Conservation (phyloP, 192 early-diverging fungal species). For the Coemansia sp. region DNA sequence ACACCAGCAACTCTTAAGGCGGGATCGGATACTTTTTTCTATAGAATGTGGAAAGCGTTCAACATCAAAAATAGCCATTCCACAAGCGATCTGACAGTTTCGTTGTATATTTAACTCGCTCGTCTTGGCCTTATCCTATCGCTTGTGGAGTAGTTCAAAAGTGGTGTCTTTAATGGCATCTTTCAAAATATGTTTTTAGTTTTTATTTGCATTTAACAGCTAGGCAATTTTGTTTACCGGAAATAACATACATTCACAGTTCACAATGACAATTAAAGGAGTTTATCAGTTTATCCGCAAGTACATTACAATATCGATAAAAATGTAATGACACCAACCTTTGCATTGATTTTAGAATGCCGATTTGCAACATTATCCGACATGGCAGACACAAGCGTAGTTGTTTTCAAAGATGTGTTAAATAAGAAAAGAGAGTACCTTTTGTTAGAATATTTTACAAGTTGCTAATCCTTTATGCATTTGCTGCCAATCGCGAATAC, state of each 20-base stretch:
- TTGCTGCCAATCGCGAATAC: background rate
- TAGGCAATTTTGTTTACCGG: background rate
- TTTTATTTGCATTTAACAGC: background rate
- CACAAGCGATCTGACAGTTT: background rate
- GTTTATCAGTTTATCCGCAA: background rate
- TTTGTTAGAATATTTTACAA: too few species aligned
- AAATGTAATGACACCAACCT: background rate
- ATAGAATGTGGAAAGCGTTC: background rate
- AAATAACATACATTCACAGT: background rate
- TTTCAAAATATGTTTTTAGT: background rate
- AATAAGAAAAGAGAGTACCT: too few species aligned
- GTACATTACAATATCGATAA: background rate
- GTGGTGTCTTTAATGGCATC: background rate
- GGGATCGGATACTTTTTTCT: background rate
- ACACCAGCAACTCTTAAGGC: background rate
- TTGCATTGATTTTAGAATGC: background rate
- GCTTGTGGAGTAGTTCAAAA: background rate
- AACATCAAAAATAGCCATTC: background rate
- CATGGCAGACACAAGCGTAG: background rate
- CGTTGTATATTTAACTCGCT: background rate
- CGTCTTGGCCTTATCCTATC: background rate
- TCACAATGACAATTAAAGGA: too few species aligned
- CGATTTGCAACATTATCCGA: background rate
- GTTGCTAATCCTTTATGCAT: too few species aligned
- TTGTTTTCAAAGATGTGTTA: too few species aligned